These are phyloP conservation scores for Rhodofomes roseus DNA, from an alignment of 1,284 basidiomycete genomes.

Conservation along the genomic window DNA sequence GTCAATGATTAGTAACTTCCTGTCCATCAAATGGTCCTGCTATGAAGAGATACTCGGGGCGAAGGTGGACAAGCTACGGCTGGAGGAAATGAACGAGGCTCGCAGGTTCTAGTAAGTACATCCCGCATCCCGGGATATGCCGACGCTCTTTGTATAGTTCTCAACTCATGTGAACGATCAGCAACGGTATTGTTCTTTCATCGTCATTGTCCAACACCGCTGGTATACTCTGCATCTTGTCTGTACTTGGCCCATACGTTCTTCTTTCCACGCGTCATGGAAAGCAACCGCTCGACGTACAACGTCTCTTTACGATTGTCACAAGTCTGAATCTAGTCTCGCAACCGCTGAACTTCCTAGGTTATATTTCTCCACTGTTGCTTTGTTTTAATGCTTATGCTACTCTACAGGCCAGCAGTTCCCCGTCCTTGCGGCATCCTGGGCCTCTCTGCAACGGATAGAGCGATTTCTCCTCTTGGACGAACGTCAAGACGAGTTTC, in stretches of 20 bases:
- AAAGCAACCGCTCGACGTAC: background rate
- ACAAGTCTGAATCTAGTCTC: background rate
- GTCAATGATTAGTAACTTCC: background rate
- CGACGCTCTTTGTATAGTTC: background rate
- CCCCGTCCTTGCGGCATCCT: background rate
- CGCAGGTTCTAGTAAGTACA: background rate
- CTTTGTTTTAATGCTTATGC: background rate
- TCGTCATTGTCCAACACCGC: background rate
- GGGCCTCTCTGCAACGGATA: background rate
- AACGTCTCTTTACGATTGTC: background rate
- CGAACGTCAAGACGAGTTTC: background rate
- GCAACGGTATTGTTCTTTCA: background rate
- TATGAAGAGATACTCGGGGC: background rate
- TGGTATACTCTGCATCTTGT: background rate
- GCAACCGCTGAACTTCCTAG: background rate
- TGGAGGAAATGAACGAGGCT: background rate
- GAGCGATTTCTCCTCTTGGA: background rate
- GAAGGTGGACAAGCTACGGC: background rate
- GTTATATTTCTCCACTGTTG: background rate
- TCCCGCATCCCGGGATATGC: background rate
- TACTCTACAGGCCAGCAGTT: background rate
- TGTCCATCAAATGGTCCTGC: background rate
- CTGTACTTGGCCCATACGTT: background rate
- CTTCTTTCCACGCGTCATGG: background rate
- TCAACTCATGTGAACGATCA: background rate